Evolutionary conservation across 331 rosid species (phyloP), one percentile per base, ranked within the genome.

Genomic region (Malus hybrid): DNA sequence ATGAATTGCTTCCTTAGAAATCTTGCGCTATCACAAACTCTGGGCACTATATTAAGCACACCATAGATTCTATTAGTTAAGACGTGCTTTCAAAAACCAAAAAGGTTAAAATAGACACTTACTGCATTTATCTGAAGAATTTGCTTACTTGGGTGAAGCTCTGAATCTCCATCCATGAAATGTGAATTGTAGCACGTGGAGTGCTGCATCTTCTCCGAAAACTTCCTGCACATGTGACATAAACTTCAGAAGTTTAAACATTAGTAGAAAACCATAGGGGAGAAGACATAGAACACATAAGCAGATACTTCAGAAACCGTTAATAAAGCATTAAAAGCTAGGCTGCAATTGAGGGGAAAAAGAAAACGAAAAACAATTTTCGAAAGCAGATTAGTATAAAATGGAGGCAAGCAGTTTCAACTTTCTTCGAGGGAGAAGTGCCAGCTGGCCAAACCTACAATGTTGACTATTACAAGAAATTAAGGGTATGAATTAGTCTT

Each of bases 91-190:
- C 12, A 3, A 42, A 42, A 42, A 42, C 48, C 48, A 42, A 42
- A 42, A 42, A 0, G 48, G 48, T 42, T 39, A 18, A 42, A 36
- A 14, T 19, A 73, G 20, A 61, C 28, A 1, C 10, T 42, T 39
- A 5, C 56, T 10, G 44, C 18, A 29, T 14, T 27, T 39, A 33
- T 71, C 10, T 42, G n/a, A 34, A 55, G 11, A 19, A 27, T 62
- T 72, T 24, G 50, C 81, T 80, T 73, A 86, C 89, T 48, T 36
- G 80, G 68, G 29, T 78, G 83, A 27, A 72, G 68, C 46, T 86
- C 87, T 13, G 80, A 59, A 62, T 83, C 89, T 18, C 67, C 77
- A 74, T 86, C 85, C 10, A 76, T 19, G 54, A 55, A 72, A 32
- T 86, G 83, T 42, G 80, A 77, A 60, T 57, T 33, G 83, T 42